These are phyloP conservation scores for Cyanidioschyzon merolae DNA, from an alignment of 23 red algal genomes.

Conservation along the genomic window DNA sequence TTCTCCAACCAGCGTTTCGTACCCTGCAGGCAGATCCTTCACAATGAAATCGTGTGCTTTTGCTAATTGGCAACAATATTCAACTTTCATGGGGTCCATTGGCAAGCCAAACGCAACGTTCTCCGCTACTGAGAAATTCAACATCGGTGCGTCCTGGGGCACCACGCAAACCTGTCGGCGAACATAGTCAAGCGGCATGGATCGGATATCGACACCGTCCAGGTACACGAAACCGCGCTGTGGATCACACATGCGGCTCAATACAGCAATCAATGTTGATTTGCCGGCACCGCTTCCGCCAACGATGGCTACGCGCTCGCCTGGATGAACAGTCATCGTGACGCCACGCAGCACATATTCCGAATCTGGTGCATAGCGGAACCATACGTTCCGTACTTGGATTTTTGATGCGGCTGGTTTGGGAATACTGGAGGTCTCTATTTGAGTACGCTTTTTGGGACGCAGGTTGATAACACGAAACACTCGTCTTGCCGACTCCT, in stretches of 20 bases:
- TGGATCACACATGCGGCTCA: slow-evolving; percentile 37
- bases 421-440: not conserved
- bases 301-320: slow-evolving; percentile 46
- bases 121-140: slow-evolving; percentile 50
- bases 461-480: not conserved
- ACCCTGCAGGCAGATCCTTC: slow-evolving; percentile 45
- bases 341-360: slow-evolving; percentile 40
- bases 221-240: slow-evolving; percentile 20
- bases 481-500: not conserved
- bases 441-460: not conserved
- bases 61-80: slow-evolving; percentile 36
- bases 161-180: slow-evolving; percentile 65
- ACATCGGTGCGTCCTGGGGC: slow-evolving; percentile 79
- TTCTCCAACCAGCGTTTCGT: slow-evolving; percentile 67
- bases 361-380: slow-evolving; percentile 60
- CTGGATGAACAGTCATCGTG: slow-evolving; percentile 37
- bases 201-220: slow-evolving; percentile 24
- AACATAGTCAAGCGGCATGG: slow-evolving; percentile 21
- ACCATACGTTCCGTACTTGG: slow-evolving; percentile 44
- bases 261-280: slow-evolving; percentile 21
- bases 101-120: slow-evolving; percentile 78
- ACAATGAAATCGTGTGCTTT: slow-evolving; percentile 81
- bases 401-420: slow-evolving; percentile 13
- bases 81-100: slow-evolving; percentile 45
- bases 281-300: slow-evolving; percentile 36